Evolutionary conservation across 148 eudicot species (phyloP).

Genomic region (Dysphania ambrosioides): DNA sequence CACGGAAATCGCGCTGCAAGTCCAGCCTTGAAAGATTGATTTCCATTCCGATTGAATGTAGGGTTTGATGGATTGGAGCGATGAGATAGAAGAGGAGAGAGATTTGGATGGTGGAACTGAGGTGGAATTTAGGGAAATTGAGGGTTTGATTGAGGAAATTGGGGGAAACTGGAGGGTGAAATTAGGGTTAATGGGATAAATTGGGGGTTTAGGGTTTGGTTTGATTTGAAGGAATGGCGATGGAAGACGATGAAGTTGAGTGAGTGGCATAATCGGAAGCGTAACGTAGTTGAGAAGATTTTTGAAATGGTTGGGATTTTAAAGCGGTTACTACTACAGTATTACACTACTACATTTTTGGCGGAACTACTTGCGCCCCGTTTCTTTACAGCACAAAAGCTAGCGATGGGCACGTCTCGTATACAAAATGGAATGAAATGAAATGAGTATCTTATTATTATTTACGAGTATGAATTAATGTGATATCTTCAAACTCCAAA

Average conservation of each 20-base stretch:
- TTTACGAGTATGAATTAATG: too few species aligned
- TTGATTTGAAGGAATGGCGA: conserved; percentile 3
- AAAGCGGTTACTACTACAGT: too few species aligned
- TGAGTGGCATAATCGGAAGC: neutral
- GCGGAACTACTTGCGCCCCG: too few species aligned
- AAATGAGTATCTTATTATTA: too few species aligned
- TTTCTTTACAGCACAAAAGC: too few species aligned
- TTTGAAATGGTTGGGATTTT: too few species aligned
- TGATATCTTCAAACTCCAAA: too few species aligned
- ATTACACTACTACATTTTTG: too few species aligned
- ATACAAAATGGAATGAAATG: too few species aligned
- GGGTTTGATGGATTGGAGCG: conserved; percentile 46
- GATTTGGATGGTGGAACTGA: conserved; percentile 20
- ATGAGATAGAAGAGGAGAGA: conserved; percentile 31
- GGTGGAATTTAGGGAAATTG: conserved; percentile 21
- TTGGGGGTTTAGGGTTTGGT: conserved; percentile 7
- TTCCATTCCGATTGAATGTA: conserved; percentile 64
- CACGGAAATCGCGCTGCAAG: conserved; percentile 63
- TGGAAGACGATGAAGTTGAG: conserved; percentile 7
- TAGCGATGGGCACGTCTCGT: too few species aligned
- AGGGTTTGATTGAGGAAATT: neutral
- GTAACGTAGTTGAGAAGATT: too few species aligned
- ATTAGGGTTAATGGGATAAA: neutral
- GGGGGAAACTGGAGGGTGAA: conserved; percentile 8
- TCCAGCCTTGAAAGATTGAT: conserved; percentile 65